These are phyloP conservation scores for Aspergillus leporis DNA, from an alignment of 495 filamentous ascomycete species.

Conservation along the genomic window DNA sequence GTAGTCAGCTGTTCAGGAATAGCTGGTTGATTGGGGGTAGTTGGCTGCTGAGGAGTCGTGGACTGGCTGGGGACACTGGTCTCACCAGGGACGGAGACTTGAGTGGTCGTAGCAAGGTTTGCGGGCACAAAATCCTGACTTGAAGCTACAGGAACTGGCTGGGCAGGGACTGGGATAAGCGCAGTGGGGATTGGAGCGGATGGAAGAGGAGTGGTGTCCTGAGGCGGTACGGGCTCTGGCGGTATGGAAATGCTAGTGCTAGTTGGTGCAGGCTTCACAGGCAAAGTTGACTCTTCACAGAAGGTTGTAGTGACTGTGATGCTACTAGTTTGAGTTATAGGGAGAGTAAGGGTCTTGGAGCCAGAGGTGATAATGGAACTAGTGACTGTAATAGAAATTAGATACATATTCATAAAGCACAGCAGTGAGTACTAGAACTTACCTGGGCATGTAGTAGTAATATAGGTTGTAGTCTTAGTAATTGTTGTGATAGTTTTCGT, in stretches of 20 bases:
- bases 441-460: conserved; percentile 43
- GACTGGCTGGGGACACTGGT: conserved; percentile 10
- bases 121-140: conserved; percentile 13
- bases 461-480: conserved; percentile 37
- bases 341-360: conserved; percentile 30
- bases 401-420: background rate
- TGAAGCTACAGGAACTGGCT: conserved; percentile 22
- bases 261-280: conserved; percentile 16
- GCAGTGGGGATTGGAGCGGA: conserved; percentile 16
- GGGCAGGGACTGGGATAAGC: conserved; percentile 10
- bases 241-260: conserved; percentile 9
- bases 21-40: conserved; percentile 2
- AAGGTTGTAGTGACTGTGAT: conserved; percentile 37
- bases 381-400: conserved; percentile 28
- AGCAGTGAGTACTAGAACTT: conserved; percentile 9
- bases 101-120: too few relatives aligned
- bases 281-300: conserved; percentile 27
- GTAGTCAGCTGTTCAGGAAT: conserved; percentile 1
- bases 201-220: background rate
- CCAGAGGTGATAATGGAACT: conserved; percentile 34
- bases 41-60: too few relatives aligned
- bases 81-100: conserved; percentile 1
- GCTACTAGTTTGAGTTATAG: conserved; percentile 39
- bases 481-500: conserved; percentile 14
- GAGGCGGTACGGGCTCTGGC: conserved; percentile 1